Percentiles rank a stretch among this genome's conserved stretches.
Conservation (phyloP, 2,329 filamentous ascomycete genomes). For the Colletotrichum eleusines region DNA sequence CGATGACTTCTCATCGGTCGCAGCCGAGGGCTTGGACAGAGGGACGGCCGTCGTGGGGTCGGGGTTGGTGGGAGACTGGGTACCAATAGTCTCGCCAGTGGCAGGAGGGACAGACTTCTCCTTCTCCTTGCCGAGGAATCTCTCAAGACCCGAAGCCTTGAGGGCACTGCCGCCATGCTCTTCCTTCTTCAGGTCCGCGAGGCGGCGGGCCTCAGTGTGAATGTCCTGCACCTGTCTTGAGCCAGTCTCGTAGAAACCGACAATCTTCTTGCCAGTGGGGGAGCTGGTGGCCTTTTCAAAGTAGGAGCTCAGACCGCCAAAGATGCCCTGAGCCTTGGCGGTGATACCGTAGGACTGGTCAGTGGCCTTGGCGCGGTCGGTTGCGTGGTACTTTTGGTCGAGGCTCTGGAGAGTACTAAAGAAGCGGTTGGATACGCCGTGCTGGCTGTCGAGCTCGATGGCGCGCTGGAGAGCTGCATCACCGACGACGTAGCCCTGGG, state of each 20-base stretch:
- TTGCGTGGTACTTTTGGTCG: constrained; percentile 88
- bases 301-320: constrained; percentile 82
- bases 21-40: constrained; percentile 40
- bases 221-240: constrained; percentile 94
- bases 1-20: constrained; percentile 46
- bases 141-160: constrained; percentile 69
- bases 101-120: constrained; percentile 67
- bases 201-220: constrained; percentile 87
- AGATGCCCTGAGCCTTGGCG: constrained; percentile 74
- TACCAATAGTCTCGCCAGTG: constrained; percentile 56
- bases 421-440: constrained; percentile 87
- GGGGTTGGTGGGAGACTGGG: constrained; percentile 39
- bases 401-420: constrained; percentile 80
- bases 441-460: constrained; percentile 89
- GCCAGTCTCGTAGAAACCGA: constrained; percentile 86
- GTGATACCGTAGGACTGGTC: constrained; percentile 88
- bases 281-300: constrained; percentile 93
- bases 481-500: constrained; percentile 90
- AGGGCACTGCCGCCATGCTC: constrained; percentile 70
- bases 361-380: constrained; percentile 84
- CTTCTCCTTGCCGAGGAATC: constrained; percentile 68
- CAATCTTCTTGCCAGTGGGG: constrained; percentile 88
- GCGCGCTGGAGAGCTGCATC: constrained; percentile 82
- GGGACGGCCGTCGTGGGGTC: constrained; percentile 38
- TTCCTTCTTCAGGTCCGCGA: constrained; percentile 88